These are phyloP conservation scores for Catenaria anguillulae DNA, from an alignment of 371 early-diverging fungal genomes.

Conservation along the genomic window DNA sequence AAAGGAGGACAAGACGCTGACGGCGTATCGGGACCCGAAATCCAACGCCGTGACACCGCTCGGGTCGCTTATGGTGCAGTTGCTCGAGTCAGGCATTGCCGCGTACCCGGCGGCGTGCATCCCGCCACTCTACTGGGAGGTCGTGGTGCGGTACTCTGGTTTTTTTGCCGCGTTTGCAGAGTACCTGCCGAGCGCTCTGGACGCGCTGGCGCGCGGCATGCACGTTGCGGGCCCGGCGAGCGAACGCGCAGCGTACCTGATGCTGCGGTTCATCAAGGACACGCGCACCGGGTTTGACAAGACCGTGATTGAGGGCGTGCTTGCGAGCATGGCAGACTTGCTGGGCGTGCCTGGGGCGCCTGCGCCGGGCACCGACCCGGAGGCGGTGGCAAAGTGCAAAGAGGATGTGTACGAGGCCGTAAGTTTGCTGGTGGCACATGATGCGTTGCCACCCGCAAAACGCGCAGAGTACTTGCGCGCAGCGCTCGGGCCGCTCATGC, in stretches of 20 bases:
- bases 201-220: conserved; percentile 45
- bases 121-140: conserved; percentile 60
- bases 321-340: conserved; percentile 40
- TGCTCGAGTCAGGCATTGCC: conserved; percentile 54
- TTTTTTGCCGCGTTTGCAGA: conserved; percentile 57
- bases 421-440: conserved; percentile 68
- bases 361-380: conserved; percentile 31
- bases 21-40: not conserved
- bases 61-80: conserved; percentile 33
- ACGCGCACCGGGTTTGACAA: too few relatives aligned
- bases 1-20: not conserved
- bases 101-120: conserved; percentile 67
- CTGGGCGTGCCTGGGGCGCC: conserved; percentile 39
- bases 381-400: conserved; percentile 61
- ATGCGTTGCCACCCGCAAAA: conserved; percentile 42
- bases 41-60: not conserved
- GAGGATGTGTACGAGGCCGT: conserved; percentile 81
- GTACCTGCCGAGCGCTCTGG: conserved; percentile 49
- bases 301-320: conserved; percentile 46
- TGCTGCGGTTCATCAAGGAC: conserved; percentile 68
- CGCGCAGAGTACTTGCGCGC: conserved; percentile 60
- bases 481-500: conserved; percentile 62
- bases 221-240: conserved; percentile 44
- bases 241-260: conserved; percentile 72
- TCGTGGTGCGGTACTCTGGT: conserved; percentile 49